A percentile compares a stretch with the other conserved stretches of the same genome.
These are phyloP conservation scores for Rutidosis leptorrhynchoides DNA, from an alignment of 129 eudicot species.

Conservation along the genomic window DNA sequence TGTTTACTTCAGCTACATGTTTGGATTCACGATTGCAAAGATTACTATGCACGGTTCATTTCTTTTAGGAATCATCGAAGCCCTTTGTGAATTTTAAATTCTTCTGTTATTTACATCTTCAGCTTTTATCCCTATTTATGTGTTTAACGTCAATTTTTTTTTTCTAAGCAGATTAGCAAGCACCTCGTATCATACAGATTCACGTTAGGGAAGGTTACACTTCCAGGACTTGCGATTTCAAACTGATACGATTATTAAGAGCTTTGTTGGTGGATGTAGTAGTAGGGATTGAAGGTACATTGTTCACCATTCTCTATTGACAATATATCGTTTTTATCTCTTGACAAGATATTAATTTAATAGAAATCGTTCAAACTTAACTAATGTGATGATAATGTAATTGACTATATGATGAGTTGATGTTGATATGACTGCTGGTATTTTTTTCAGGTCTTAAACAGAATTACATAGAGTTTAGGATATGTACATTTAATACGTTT, in stretches of 20 bases:
- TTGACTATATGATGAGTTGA: no score
- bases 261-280: slow-evolving; percentile 33
- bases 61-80: not conserved
- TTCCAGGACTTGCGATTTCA: slow-evolving; percentile 70
- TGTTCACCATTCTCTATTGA: not conserved
- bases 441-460: no score
- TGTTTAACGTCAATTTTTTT: not conserved
- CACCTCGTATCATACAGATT: slow-evolving; percentile 67
- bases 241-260: slow-evolving; percentile 61
- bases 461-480: no score
- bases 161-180: slow-evolving; percentile 47
- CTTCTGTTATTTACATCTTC: not conserved
- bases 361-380: no score
- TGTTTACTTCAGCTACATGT: slow-evolving; percentile 80
- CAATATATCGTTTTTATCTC: not conserved
- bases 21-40: slow-evolving; percentile 55
- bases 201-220: slow-evolving; percentile 69
- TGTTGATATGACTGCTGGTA: not conserved
- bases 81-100: no score
- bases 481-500: no score
- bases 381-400: no score
- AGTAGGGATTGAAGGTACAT: slow-evolving; percentile 52
- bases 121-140: slow-evolving; percentile 9
- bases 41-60: no score
- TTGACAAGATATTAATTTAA: no score